A percentile compares a stretch with the other conserved stretches of the same genome.
Conservation (phyloP, 306 rosid genomes). For the Dalbergia oliveri region DNA sequence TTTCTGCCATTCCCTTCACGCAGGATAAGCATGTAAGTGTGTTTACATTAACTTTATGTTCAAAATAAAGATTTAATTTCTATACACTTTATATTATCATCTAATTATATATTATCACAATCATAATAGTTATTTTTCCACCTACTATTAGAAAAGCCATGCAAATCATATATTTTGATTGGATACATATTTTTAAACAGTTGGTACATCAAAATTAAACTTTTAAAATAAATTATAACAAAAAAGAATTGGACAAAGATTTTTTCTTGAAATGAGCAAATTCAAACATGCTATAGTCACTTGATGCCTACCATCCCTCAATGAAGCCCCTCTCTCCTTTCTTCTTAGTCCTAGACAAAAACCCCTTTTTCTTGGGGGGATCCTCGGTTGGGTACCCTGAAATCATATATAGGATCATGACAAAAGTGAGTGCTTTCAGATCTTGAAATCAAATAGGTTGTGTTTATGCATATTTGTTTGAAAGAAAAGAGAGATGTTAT, state of each 20-base stretch:
- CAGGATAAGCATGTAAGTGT: neutral
- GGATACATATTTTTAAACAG: no score
- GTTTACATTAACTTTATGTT: no score
- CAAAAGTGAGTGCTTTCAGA: conserved; percentile 11
- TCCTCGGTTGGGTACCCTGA: conserved; percentile 77
- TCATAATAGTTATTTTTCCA: no score
- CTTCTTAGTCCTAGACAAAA: conserved; percentile 50
- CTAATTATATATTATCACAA: no score
- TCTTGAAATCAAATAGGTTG: conserved; percentile 1
- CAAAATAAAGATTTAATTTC: no score
- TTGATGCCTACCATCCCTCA: conserved; percentile 78
- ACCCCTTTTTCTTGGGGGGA: conserved; percentile 58
- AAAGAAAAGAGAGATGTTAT: neutral
- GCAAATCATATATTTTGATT: no score
- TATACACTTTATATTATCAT: no score
- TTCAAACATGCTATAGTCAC: neutral
- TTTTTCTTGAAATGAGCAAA: neutral
- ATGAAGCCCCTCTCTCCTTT: conserved; percentile 83
- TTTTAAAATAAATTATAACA: no score
- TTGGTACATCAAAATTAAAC: no score
- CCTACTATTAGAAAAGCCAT: no score
- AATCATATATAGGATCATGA: conserved; percentile 36
- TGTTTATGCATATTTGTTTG: conserved; percentile 20
- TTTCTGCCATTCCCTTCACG: neutral
- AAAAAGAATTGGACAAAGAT: no score